phyloP scores from a whole-genome alignment of 805 yeast genomes.

The Starmerella roubikii region DNA sequence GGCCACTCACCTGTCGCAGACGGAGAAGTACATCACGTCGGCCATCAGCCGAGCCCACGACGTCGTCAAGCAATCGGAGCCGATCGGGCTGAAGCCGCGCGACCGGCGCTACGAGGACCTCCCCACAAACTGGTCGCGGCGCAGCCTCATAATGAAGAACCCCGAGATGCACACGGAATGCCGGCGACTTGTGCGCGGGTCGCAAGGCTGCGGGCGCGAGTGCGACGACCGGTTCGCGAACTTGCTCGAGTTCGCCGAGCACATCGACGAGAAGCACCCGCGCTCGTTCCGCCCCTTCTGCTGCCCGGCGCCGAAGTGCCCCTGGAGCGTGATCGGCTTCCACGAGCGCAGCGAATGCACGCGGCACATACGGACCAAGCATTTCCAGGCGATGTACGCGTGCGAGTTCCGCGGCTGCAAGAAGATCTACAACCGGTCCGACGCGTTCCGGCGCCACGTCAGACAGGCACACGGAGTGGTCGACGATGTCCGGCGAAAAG shows the following conservation, averaged over 20 bases:
- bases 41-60: conserved; percentile 14
- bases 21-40: conserved; percentile 14
- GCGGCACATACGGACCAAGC: conserved; percentile 18
- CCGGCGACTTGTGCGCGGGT: conserved; percentile 15
- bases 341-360: conserved; percentile 20
- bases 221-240: conserved; percentile 14
- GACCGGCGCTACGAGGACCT: conserved; percentile 11
- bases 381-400: conserved; percentile 17
- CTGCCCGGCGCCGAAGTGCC: conserved; percentile 14
- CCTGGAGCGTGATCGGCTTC: conserved; percentile 17
- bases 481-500: background rate
- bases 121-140: conserved; percentile 10
- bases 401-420: conserved; percentile 15
- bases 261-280: conserved; percentile 14
- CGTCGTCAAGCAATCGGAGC: conserved; percentile 6
- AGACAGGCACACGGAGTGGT: conserved; percentile 12
- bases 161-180: conserved; percentile 11
- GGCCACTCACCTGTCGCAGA: conserved; percentile 4
- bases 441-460: conserved; percentile 17
- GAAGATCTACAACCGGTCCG: conserved; percentile 17
- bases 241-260: conserved; percentile 11
- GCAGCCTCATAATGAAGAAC: conserved; percentile 5
- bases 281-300: conserved; percentile 14
- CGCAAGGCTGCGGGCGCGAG: conserved; percentile 19
- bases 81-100: conserved; percentile 8